Evolutionary conservation across 2,329 filamentous ascomycete species (phyloP), one percentile per base, ranked within the genome.

Genomic region (Graphiopsis chlorocephala): DNA sequence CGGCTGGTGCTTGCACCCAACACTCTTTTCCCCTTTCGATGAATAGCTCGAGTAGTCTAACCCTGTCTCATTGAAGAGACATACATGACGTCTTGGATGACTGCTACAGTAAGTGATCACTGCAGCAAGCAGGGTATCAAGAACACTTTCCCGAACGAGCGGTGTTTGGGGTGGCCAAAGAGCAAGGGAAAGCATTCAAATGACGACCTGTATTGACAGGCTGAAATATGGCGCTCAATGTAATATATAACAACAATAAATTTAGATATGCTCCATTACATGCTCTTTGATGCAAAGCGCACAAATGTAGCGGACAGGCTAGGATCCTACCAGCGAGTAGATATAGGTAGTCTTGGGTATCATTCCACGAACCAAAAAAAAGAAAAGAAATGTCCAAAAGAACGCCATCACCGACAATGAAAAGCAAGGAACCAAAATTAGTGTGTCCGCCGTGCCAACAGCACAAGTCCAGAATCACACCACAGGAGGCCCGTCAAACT

Each of bases 401-500:
- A 56, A 33, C 53, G 52, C 52, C 52, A 10, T 29, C 52, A 10
- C 11, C n/a, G 20, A 25, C 3, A 14, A 23, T 12, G 11, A 33
- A 23, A n/a, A 17, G 3, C 4, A 33, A 31, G 8, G 52, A 33
- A 53, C 25, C 20, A 10, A 26, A 48, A 28, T 23, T 12, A 25
- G 23, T 15, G 12, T 28, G 14, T 50, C 38, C 38, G n/a, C n/a
- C 3, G 11, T 4, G 4, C 28, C 28, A n/a, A 2, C 5, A 50
- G 23, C 47, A 2, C 26, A 28, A 31, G 29, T 4, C 11, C 29
- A 61, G n/a, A 52, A 65, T 70, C 61, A 71, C n/a, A 62, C 60
- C 25, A 20, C 53, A 33, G 69, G 68, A n/a, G 69, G 71, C 48
- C 71, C 78, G 61, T 72, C 73, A 28, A 84, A 83, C 74, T 96